phyloP scores from a whole-genome alignment of 768 basidiomycete genomes.

The Hysterangium stoloniferum region DNA sequence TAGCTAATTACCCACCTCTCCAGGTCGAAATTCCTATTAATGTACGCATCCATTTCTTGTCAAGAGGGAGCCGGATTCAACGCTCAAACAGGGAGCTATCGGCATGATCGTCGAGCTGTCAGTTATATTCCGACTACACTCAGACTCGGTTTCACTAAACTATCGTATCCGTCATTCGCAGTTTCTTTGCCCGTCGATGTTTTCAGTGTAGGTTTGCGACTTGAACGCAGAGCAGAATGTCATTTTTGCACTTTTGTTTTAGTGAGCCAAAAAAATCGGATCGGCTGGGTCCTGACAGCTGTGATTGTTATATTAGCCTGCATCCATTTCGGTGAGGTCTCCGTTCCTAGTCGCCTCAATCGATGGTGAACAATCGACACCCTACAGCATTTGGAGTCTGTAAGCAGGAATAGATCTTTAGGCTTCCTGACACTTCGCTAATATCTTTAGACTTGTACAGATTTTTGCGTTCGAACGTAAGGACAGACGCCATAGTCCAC shows the following conservation, averaged over 20 bases:
- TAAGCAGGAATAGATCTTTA: not conserved
- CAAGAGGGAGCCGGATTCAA: not conserved
- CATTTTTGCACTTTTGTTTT: conserved; percentile 9
- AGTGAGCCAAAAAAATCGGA: conserved; percentile 35
- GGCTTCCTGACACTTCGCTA: conserved; percentile 1
- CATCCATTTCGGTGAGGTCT: conserved; percentile 35
- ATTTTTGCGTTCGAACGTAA: conserved; percentile 10
- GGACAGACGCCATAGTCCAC: no score
- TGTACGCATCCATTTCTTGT: not conserved
- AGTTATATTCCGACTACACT: conserved; percentile 2
- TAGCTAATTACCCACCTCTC: not conserved
- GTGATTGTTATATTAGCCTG: conserved; percentile 36
- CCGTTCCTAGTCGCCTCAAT: conserved; percentile 16
- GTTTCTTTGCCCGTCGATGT: conserved; percentile 46
- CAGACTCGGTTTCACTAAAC: not conserved
- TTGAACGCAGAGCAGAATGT: not conserved
- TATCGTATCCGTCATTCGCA: conserved; percentile 16
- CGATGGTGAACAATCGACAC: not conserved
- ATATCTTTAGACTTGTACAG: conserved; percentile 12
- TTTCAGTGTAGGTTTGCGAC: conserved; percentile 29
- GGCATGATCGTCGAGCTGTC: conserved; percentile 44
- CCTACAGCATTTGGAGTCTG: conserved; percentile 8
- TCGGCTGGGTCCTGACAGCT: conserved; percentile 27
- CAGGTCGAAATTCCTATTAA: conserved; percentile 6
- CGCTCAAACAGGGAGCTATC: conserved; percentile 34